Evolutionary conservation across 169 alveolate species (phyloP).

Genomic region (Sarcocystis neurona): DNA sequence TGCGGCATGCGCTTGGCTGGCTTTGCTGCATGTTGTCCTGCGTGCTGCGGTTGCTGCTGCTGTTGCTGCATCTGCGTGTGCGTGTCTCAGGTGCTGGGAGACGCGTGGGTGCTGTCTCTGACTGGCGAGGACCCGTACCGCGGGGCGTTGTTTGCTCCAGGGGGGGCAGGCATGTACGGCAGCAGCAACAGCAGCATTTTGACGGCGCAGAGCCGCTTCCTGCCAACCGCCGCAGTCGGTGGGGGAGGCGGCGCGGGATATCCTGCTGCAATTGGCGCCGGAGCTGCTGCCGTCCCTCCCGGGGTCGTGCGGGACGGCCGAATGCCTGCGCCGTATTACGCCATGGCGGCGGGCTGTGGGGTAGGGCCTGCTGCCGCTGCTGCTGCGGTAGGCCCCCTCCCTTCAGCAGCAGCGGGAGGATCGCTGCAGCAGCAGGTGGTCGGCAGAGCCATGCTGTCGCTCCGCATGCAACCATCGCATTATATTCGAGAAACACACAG

Average conservation of each 20-base stretch:
- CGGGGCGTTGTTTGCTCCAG: slow-evolving; percentile 53
- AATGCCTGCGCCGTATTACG: background rate
- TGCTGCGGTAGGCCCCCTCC: background rate
- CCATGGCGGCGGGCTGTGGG: too few species aligned
- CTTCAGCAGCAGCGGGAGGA: slow-evolving; percentile 47
- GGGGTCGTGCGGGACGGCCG: background rate
- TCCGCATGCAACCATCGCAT: slow-evolving; percentile 63
- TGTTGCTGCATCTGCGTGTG: background rate
- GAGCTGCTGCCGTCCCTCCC: slow-evolving; percentile 38
- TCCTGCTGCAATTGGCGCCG: too few species aligned
- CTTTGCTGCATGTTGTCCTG: too few species aligned
- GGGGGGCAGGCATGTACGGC: background rate
- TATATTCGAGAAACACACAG: slow-evolving; percentile 64
- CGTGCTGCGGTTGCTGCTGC: background rate
- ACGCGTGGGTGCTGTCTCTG: slow-evolving; percentile 64
- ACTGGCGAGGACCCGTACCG: slow-evolving; percentile 64
- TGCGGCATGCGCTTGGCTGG: too few species aligned
- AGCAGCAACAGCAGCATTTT: too few species aligned
- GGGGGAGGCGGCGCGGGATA: too few species aligned
- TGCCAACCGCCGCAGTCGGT: too few species aligned
- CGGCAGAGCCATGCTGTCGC: slow-evolving; percentile 54
- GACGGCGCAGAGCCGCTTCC: too few species aligned
- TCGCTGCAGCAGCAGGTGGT: slow-evolving; percentile 46
- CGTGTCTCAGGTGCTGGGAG: slow-evolving; percentile 53
- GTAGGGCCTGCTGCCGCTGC: background rate